Base-by-base conservation (phyloP, 2,329 filamentous ascomycete genomes). In the Cladobotryum protrusum region DNA sequence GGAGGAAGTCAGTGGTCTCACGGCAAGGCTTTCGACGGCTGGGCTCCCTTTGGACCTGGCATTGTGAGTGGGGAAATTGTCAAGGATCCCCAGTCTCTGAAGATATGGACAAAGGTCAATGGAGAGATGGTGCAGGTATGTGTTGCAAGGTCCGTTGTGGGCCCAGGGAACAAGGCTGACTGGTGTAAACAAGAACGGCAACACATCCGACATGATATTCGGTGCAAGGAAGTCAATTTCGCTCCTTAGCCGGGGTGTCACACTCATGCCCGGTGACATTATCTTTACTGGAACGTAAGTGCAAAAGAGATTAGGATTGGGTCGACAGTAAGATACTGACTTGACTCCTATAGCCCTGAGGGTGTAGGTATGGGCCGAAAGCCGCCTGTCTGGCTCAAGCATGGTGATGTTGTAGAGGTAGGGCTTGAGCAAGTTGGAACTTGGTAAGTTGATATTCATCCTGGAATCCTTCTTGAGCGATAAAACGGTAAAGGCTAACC, bases 1-100 rank as follows among this genome's bases (percentile, higher is more conserved):
- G 83, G 83, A 14, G 82, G 82, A 14, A 77, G 83, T 1, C 85
- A 89, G 67, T 88, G 85, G 84, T 78, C 76, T 1, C 69, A 87
- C 13, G 85, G 85, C 35, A 89, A 89, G 65, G 82, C 84, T 3
- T 89, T 87, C 56, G 85, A 89, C 65, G 82, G 82, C 56, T 89
- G 85, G 83, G 85, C 83, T 5, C 86, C 85, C 0, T 85, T 80
- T 57, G 85, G 86, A 0, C 86, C 86, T 0, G 85, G 81, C 1
- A 87, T 89, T 55, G 85, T 87, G 7, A 78, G 76, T 43, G 67
- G 68, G 35, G 67, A 69, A 2, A 47, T 84, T 47, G 76, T 84
- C 54, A 66, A 67, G 20, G 76, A 85, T 58, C 80, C 82, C 1
- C 79, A 83, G 59, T 68, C 65, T 14, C 65, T 85, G 39, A 67